Conservation (phyloP, 2,329 filamentous ascomycete genomes). For the Epichloe sp. region DNA sequence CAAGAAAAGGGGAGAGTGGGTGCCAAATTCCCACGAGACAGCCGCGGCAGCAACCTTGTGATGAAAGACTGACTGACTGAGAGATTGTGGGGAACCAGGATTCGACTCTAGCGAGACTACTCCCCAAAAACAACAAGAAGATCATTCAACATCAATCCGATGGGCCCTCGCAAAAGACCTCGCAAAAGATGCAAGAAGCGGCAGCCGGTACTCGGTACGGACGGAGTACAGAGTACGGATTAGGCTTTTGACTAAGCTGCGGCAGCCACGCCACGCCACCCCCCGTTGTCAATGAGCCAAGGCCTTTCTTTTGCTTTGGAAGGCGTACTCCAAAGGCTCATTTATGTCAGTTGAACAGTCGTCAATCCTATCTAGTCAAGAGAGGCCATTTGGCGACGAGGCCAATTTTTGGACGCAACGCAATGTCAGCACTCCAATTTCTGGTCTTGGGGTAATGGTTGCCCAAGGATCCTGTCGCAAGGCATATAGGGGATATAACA, state of each 20-base stretch:
- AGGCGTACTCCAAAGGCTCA: neutral
- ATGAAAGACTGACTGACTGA: neutral
- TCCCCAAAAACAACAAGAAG: neutral
- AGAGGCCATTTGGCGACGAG: neutral
- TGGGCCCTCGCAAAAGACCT: neutral
- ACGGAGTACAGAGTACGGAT: neutral
- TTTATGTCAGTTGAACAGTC: neutral
- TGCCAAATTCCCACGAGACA: neutral
- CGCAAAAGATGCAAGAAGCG: neutral
- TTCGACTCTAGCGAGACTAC: too few species aligned
- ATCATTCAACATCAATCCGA: too few species aligned
- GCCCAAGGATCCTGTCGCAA: neutral
- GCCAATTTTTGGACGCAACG: neutral
- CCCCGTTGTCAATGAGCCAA: neutral
- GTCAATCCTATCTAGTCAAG: neutral
- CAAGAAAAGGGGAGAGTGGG: neutral
- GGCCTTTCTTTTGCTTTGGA: neutral
- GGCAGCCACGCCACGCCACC: neutral
- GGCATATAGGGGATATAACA: too few species aligned
- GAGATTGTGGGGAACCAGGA: too few species aligned
- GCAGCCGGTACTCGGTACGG: neutral
- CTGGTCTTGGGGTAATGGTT: neutral
- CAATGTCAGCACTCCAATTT: neutral
- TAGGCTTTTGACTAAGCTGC: neutral
- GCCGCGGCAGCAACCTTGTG: neutral